phyloP scores from a whole-genome alignment of 2,329 filamentous ascomycete genomes.

The Dactylonectria macrodidyma region DNA sequence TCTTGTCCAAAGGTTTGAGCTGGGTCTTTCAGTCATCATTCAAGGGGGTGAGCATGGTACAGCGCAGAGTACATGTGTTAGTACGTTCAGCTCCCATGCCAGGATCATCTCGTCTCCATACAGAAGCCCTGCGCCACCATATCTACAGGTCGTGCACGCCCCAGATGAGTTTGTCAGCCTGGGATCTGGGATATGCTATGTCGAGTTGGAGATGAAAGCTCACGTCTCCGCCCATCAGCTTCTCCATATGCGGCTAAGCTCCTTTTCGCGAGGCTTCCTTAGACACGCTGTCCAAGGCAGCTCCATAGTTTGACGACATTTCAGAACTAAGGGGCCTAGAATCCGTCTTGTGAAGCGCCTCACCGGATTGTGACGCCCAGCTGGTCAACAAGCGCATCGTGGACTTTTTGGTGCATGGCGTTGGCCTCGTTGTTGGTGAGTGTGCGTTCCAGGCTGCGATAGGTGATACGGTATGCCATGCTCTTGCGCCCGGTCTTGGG shows the following conservation, averaged over 20 bases:
- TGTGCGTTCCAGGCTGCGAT: slow-evolving; percentile 92
- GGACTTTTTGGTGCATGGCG: slow-evolving; percentile 79
- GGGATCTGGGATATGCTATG: slow-evolving; percentile 27
- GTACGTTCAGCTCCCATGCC: slow-evolving; percentile 15
- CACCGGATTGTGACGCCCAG: slow-evolving; percentile 78
- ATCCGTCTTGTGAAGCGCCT: slow-evolving; percentile 23
- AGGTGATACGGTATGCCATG: slow-evolving; percentile 93
- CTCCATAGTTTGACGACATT: neutral
- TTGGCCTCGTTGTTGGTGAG: slow-evolving; percentile 89
- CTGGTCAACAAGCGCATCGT: slow-evolving; percentile 74
- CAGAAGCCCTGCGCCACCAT: slow-evolving; percentile 13
- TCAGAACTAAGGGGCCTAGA: neutral
- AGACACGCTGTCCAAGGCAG: neutral
- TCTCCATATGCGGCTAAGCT: slow-evolving; percentile 40
- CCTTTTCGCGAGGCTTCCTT: neutral
- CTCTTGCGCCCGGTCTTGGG: slow-evolving; percentile 87
- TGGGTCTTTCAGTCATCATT: slow-evolving; percentile 1
- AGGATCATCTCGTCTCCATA: slow-evolving; percentile 1
- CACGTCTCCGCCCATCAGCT: slow-evolving; percentile 33
- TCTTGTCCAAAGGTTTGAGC: neutral
- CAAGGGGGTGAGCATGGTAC: slow-evolving; percentile 6
- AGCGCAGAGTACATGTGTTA: slow-evolving; percentile 20
- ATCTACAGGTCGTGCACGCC: slow-evolving; percentile 33
- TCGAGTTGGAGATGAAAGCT: slow-evolving; percentile 34
- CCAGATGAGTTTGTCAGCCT: slow-evolving; percentile 18